Evolutionary conservation across 2,329 filamentous ascomycete genomes (phyloP).

Genomic region (Aspergillus alliaceus): DNA sequence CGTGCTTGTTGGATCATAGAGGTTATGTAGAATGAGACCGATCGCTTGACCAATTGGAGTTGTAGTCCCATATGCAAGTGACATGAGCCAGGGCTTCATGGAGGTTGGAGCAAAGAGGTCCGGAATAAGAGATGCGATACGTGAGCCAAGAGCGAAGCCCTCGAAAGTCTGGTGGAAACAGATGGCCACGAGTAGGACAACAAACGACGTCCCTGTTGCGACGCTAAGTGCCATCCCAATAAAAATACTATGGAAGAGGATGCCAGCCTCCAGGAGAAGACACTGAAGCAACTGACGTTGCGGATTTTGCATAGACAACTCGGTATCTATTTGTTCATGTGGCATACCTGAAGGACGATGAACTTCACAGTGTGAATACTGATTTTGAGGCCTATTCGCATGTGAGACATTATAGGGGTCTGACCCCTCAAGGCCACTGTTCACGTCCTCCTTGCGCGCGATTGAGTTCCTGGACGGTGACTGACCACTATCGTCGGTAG

Average conservation of each 20-base stretch:
- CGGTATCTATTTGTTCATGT: constrained; percentile 27
- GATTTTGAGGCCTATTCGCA: constrained; percentile 14
- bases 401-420: constrained; percentile 26
- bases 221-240: constrained; percentile 86
- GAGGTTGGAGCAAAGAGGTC: constrained; percentile 67
- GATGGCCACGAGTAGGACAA: constrained; percentile 78
- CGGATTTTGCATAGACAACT: constrained; percentile 52
- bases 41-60: constrained; percentile 84
- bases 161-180: constrained; percentile 87
- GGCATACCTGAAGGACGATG: constrained; percentile 14
- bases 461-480: constrained; percentile 22
- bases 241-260: constrained; percentile 81
- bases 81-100: constrained; percentile 72
- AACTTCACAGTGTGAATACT: constrained; percentile 13
- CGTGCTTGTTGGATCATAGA: constrained; percentile 78
- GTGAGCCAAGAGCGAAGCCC: constrained; percentile 79
- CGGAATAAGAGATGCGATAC: constrained; percentile 74
- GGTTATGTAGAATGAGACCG: constrained; percentile 71
- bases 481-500: constrained; percentile 19
- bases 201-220: constrained; percentile 74
- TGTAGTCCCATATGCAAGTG: constrained; percentile 64
- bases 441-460: constrained; percentile 55
- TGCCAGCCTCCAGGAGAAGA: constrained; percentile 76
- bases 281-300: constrained; percentile 73
- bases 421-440: constrained; percentile 58